Evolutionary conservation across 2,329 filamentous ascomycete species (phyloP).

Genomic region (Pseudonectria foliicola): DNA sequence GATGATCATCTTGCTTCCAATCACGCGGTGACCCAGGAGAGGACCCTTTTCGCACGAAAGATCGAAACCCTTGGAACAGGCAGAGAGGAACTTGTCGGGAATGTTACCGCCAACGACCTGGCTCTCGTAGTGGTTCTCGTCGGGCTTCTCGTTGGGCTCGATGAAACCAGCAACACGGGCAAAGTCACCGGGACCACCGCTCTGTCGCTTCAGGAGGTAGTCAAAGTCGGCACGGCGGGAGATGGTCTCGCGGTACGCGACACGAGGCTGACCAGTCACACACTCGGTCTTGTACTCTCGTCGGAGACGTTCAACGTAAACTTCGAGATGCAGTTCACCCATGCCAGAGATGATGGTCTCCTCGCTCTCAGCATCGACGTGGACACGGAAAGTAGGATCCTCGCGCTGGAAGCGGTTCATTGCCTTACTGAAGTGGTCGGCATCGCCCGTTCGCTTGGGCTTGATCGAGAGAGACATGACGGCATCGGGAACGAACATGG

Average conservation of each 20-base stretch:
- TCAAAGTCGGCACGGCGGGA: conserved; percentile 76
- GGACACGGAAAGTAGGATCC: conserved; percentile 93
- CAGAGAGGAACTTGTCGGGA: conserved; percentile 89
- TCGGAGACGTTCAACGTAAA: conserved; percentile 94
- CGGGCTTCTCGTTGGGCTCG: conserved; percentile 70
- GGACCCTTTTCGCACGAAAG: conserved; percentile 78
- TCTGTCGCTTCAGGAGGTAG: conserved; percentile 90
- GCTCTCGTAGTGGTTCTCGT: conserved; percentile 76
- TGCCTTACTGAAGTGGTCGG: conserved; percentile 92
- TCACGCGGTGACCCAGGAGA: conserved; percentile 84
- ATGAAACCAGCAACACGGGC: conserved; percentile 88
- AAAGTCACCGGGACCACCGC: conserved; percentile 90
- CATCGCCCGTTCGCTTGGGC: conserved; percentile 87
- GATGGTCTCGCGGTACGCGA: conserved; percentile 94
- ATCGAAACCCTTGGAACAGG: conserved; percentile 93
- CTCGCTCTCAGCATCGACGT: conserved; percentile 84
- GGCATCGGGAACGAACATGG: conserved; percentile 96
- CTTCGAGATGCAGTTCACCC: conserved; percentile 94
- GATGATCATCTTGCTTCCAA: conserved; percentile 84
- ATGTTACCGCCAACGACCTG: conserved; percentile 86
- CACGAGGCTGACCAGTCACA: conserved; percentile 90
- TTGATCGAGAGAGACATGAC: conserved; percentile 98
- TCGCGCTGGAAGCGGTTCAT: conserved; percentile 99
- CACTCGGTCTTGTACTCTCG: conserved; percentile 97
- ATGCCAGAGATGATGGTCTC: conserved; percentile 98